Evolutionary conservation across 23 red algal species (phyloP).

Genomic region (Gracilaria gracilis): DNA sequence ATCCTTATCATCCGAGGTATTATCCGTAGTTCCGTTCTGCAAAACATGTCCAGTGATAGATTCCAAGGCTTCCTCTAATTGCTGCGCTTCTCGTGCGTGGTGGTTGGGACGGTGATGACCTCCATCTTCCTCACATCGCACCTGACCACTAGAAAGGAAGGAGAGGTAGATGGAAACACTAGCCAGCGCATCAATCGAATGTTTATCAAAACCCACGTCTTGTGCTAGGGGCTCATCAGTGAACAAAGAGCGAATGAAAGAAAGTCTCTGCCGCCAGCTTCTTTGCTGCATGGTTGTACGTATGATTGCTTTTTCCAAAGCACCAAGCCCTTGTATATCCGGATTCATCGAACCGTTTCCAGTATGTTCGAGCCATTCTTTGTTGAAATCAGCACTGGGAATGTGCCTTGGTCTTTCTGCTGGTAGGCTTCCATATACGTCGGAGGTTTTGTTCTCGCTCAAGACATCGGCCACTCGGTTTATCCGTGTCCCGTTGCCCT

Average conservation of each 20-base stretch:
- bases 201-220: constrained; percentile 49
- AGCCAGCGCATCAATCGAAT: constrained; percentile 56
- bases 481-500: constrained; percentile 14
- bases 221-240: constrained; percentile 40
- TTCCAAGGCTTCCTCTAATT: constrained; percentile 58
- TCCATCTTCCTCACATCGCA: constrained; percentile 80
- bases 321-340: constrained; percentile 33
- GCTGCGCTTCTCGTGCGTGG: constrained; percentile 72
- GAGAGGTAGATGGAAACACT: constrained; percentile 78
- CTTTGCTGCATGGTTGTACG: constrained; percentile 16
- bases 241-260: constrained; percentile 69
- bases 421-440: constrained; percentile 35
- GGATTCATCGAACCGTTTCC: constrained; percentile 12
- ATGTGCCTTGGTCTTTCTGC: not conserved
- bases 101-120: constrained; percentile 86
- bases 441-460: not conserved
- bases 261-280: constrained; percentile 78
- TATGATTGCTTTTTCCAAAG: constrained; percentile 67
- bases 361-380: not conserved
- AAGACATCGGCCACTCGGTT: constrained; percentile 46
- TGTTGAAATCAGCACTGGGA: not conserved
- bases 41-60: constrained; percentile 9
- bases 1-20: not conserved
- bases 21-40: not conserved
- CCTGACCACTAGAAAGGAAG: constrained; percentile 77